Evolutionary conservation across 1,284 basidiomycete species (phyloP).

Genomic region (Exobasidium rhododendri): DNA sequence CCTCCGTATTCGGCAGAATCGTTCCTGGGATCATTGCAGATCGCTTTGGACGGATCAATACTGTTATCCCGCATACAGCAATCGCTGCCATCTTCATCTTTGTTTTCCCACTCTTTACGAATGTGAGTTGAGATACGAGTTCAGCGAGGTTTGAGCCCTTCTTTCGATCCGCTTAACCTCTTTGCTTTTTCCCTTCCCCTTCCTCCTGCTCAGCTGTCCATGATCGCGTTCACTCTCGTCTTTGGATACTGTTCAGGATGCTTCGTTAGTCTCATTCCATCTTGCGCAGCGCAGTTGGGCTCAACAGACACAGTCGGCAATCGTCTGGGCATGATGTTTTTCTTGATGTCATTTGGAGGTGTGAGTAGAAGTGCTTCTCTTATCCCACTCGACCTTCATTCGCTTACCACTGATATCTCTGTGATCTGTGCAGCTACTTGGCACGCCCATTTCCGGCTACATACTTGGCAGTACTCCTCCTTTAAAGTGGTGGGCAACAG

Average conservation of each 20-base stretch:
- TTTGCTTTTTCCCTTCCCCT: slow-evolving; percentile 5
- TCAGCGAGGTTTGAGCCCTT: no score
- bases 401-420: neutral
- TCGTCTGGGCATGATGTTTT: slow-evolving; percentile 45
- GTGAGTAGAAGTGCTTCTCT: slow-evolving; percentile 26
- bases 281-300: slow-evolving; percentile 45
- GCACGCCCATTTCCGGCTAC: slow-evolving; percentile 34
- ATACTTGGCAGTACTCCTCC: slow-evolving; percentile 17
- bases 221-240: slow-evolving; percentile 40
- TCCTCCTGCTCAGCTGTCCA: slow-evolving; percentile 29
- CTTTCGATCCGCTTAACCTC: no score
- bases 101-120: slow-evolving; percentile 22
- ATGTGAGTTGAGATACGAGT: neutral
- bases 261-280: slow-evolving; percentile 48
- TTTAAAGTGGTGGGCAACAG: slow-evolving; percentile 16
- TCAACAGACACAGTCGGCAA: slow-evolving; percentile 45
- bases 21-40: slow-evolving; percentile 45
- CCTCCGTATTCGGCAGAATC: slow-evolving; percentile 39
- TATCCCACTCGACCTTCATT: slow-evolving; percentile 22
- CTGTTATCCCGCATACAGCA: slow-evolving; percentile 33
- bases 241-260: slow-evolving; percentile 41
- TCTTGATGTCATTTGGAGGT: slow-evolving; percentile 35
- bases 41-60: slow-evolving; percentile 40
- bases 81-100: slow-evolving; percentile 30
- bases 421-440: slow-evolving; percentile 29